Conservation (phyloP, 2,329 filamentous ascomycete species). For the Ilyonectria destructans region DNA sequence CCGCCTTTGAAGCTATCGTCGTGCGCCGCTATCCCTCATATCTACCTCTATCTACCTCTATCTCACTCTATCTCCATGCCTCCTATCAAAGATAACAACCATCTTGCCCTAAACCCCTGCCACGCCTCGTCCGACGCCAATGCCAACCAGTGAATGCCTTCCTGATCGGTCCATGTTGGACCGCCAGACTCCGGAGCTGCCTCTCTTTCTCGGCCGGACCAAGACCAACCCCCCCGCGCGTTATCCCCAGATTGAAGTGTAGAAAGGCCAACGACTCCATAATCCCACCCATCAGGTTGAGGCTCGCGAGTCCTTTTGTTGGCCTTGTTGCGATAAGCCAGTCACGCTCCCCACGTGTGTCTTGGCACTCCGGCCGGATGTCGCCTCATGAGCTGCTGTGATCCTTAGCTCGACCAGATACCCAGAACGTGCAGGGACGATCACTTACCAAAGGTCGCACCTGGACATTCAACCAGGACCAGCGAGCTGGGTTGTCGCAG, state of each 20-base stretch:
- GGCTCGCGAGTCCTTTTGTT: conserved; percentile 11
- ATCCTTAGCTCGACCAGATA: conserved; percentile 29
- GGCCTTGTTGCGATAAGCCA: conserved; percentile 41
- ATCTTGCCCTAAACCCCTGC: background rate
- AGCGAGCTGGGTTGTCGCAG: conserved; percentile 28
- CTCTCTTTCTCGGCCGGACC: conserved; percentile 6
- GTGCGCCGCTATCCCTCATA: too few species aligned
- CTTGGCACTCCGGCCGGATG: conserved; percentile 41
- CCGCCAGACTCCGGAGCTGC: conserved; percentile 3
- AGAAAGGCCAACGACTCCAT: conserved; percentile 4
- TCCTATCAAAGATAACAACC: background rate
- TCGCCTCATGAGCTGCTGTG: background rate
- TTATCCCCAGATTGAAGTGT: background rate
- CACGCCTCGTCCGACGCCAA: conserved; percentile 7
- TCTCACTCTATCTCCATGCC: background rate
- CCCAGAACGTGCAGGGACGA: conserved; percentile 26
- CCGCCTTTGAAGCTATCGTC: background rate
- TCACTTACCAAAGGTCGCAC: conserved; percentile 19
- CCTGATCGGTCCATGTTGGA: conserved; percentile 8
- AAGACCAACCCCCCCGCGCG: conserved; percentile 4
- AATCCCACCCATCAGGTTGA: conserved; percentile 21
- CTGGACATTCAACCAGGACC: background rate
- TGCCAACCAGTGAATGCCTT: conserved; percentile 1
- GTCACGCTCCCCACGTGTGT: conserved; percentile 48
- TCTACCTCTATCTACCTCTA: background rate